These are phyloP conservation scores for Lactarius hengduanensis DNA, from an alignment of 768 basidiomycete species.

Conservation along the genomic window DNA sequence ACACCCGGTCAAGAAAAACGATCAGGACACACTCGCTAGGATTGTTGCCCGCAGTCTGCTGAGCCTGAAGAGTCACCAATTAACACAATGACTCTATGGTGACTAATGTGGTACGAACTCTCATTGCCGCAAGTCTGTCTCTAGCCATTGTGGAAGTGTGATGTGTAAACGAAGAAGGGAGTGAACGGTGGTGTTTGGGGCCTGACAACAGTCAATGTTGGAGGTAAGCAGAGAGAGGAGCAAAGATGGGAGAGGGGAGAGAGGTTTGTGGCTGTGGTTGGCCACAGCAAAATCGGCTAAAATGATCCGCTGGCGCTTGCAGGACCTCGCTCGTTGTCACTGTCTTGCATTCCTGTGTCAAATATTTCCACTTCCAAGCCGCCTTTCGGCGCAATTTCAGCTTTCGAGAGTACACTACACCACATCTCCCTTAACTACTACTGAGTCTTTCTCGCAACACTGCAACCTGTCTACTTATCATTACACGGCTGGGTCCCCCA, in stretches of 20 bases:
- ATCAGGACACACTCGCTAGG: conserved; percentile 45
- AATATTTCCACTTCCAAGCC: background rate
- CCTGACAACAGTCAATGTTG: conserved; percentile 32
- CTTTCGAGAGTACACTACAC: background rate
- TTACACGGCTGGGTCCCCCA: conserved; percentile 84
- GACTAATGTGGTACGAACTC: conserved; percentile 46
- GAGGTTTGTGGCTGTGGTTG: background rate
- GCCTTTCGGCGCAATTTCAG: background rate
- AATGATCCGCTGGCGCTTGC: background rate
- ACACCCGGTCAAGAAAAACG: conserved; percentile 10
- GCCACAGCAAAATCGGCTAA: background rate
- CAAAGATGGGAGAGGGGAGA: background rate
- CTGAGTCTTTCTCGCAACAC: conserved; percentile 63
- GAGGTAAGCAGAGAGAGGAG: conserved; percentile 8
- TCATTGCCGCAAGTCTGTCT: conserved; percentile 88
- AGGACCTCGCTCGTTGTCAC: background rate
- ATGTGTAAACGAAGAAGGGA: conserved; percentile 25
- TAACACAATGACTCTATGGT: conserved; percentile 12
- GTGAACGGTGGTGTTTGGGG: conserved; percentile 3
- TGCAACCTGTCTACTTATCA: conserved; percentile 82
- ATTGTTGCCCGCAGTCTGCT: conserved; percentile 55
- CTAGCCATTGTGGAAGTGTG: conserved; percentile 60
- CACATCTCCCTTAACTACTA: conserved; percentile 33
- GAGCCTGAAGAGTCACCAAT: conserved; percentile 48
- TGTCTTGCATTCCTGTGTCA: background rate